These are phyloP conservation scores for Chaetomiaceae sp. DNA, from an alignment of 2,329 filamentous ascomycete species.

Conservation along the genomic window DNA sequence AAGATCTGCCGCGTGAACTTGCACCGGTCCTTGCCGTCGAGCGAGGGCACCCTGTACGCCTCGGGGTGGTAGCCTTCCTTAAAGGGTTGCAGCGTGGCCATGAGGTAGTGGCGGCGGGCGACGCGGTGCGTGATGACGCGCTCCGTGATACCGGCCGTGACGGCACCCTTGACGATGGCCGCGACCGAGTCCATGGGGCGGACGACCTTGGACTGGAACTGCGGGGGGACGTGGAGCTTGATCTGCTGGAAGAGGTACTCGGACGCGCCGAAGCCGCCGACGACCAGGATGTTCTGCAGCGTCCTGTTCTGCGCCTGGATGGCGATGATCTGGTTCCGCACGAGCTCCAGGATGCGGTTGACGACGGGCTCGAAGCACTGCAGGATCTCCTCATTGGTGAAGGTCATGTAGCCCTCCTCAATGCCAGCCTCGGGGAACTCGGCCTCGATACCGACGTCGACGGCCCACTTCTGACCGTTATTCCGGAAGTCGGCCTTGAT, in stretches of 20 bases:
- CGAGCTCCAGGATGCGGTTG: slow-evolving; percentile 91
- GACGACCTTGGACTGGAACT: slow-evolving; percentile 97
- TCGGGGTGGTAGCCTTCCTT: slow-evolving; percentile 98
- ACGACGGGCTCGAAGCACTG: slow-evolving; percentile 99
- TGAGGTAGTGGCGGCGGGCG: slow-evolving; percentile 94
- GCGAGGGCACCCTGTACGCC: slow-evolving; percentile 91
- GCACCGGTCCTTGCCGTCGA: slow-evolving; percentile 96
- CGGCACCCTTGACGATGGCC: slow-evolving; percentile 96
- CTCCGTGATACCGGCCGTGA: slow-evolving; percentile 96
- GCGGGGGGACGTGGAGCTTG: slow-evolving; percentile 94
- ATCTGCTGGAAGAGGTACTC: slow-evolving; percentile 99
- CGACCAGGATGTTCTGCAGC: slow-evolving; percentile 92
- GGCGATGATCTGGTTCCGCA: slow-evolving; percentile 97
- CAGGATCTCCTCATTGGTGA: slow-evolving; percentile 97
- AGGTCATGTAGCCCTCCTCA: slow-evolving; percentile 99
- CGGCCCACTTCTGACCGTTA: slow-evolving; percentile 98
- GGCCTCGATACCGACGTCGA: slow-evolving; percentile 96
- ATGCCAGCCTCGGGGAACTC: slow-evolving; percentile 97
- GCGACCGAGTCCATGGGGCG: slow-evolving; percentile 98
- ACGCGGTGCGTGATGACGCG: slow-evolving; percentile 95
- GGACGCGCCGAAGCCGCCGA: slow-evolving; percentile 96
- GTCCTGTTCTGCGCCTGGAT: slow-evolving; percentile 95
- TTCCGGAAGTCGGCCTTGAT: slow-evolving; percentile 99
- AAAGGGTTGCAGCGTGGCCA: slow-evolving; percentile 97
- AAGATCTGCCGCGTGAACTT: slow-evolving; percentile 99